phyloP scores from a whole-genome alignment of 2,329 filamentous ascomycete genomes.

The Xylaria sp. region DNA sequence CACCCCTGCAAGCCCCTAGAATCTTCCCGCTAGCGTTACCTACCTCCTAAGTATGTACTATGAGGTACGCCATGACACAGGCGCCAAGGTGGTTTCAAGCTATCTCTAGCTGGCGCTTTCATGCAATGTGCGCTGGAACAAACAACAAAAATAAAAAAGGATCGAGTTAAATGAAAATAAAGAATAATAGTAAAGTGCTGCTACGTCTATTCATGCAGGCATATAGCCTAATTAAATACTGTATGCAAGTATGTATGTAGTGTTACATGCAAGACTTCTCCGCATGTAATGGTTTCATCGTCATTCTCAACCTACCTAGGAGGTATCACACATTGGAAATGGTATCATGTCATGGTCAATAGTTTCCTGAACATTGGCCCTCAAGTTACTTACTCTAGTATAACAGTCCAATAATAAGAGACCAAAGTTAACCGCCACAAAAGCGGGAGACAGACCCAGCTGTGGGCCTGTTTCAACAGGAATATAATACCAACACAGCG shows the following conservation, averaged over 20 bases:
- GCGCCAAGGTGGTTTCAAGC: constrained; percentile 28
- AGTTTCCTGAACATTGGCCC: no score
- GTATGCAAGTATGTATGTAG: neutral
- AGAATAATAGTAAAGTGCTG: neutral
- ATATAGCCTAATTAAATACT: neutral
- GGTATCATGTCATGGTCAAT: neutral
- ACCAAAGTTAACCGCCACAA: constrained; percentile 4
- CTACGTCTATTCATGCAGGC: neutral
- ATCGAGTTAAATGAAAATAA: neutral
- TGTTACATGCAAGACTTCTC: no score
- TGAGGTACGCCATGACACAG: no score
- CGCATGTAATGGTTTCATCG: no score
- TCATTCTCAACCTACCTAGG: no score
- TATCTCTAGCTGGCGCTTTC: constrained; percentile 9
- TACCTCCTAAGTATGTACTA: no score
- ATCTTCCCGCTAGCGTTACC: neutral
- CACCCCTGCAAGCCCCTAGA: constrained; percentile 13
- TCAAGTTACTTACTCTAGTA: neutral
- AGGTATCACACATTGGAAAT: neutral
- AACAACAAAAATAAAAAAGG: neutral
- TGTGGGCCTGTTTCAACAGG: neutral
- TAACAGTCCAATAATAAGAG: neutral
- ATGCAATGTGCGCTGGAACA: neutral
- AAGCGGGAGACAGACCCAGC: neutral
- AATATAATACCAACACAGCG: neutral